Evolutionary conservation across 139 green algal species (phyloP), one percentile per base, ranked within the genome.

Genomic region (Bryopsis sp.): DNA sequence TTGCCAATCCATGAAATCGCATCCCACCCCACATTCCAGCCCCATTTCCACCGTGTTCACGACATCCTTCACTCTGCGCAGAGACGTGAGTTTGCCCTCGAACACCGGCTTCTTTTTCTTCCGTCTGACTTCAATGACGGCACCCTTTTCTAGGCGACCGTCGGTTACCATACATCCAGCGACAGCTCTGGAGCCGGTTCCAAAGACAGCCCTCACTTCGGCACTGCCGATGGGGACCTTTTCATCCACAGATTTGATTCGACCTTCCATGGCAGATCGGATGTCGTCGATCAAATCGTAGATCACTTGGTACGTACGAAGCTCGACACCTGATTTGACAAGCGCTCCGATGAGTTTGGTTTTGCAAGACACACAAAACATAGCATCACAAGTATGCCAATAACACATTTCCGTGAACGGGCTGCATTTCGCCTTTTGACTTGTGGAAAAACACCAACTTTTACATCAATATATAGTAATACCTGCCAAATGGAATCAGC

Each of bases 231-330:
- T 47, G 3, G 71, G 65, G 63, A 86, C 75, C 6, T 79, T 61
- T 83, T 96, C 90, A 78, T 94, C 84, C 39, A 93, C 75, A 26
- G 79, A 39, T 47, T 73, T 79, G 46, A 99, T 80, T 71, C 88
- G 84, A 59, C 92, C 94, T 83, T 98, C 92, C 95, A 99, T 99
- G 8, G 82, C 84, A 6, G 83, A 89, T 35, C 91, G 88, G 26
- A 99, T 79, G 64, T 97, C 90, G 72, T 99, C 92, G 7, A 99
- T 80, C 7, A 98, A 77, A 64, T 93, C 83, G 76, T 99, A 99
- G 76, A 99, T 99, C 65, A 75, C 67, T 35, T 71, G 71, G 73
- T 84, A 84, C 1, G 57, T 75, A 67, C 68, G 66, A 8, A 86
- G 33, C 37, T 48, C 36, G 58, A 74, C 69, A 26, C 57, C 57